These are phyloP conservation scores for Backusella tuberculispora DNA, from an alignment of 192 early-diverging fungal species.

Conservation along the genomic window DNA sequence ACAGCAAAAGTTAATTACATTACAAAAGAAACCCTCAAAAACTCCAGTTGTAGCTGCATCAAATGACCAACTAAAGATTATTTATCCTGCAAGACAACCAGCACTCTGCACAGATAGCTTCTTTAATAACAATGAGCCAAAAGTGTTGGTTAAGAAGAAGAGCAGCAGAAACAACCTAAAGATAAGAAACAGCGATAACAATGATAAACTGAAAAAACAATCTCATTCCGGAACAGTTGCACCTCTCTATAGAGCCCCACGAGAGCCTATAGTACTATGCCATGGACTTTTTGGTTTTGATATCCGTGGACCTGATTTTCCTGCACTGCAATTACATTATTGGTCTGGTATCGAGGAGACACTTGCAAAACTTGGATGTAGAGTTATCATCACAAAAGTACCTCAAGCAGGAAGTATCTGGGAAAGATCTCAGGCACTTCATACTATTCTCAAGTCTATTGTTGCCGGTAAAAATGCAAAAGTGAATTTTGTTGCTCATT, in stretches of 20 bases:
- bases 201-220: not conserved
- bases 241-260: conserved; percentile 71
- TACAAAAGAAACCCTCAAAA: not conserved
- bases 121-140: not conserved
- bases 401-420: conserved; percentile 72
- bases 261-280: conserved; percentile 84
- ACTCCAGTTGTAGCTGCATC: not conserved
- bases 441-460: conserved; percentile 62
- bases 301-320: conserved; percentile 76
- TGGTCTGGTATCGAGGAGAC: conserved; percentile 84
- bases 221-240: conserved; percentile 44
- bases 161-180: not conserved
- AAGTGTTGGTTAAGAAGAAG: not conserved
- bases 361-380: conserved; percentile 76
- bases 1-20: conserved; percentile 12
- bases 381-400: conserved; percentile 81
- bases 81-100: conserved; percentile 10
- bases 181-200: not conserved
- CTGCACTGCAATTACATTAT: conserved; percentile 84
- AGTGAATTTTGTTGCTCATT: conserved; percentile 92
- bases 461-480: conserved; percentile 46
- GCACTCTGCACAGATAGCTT: not conserved
- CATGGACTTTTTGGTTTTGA: conserved; percentile 96
- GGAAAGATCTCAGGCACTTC: conserved; percentile 78
- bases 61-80: not conserved